Evolutionary conservation across 2,329 filamentous ascomycete genomes (phyloP).

Genomic region (Ophiostoma sp.): DNA sequence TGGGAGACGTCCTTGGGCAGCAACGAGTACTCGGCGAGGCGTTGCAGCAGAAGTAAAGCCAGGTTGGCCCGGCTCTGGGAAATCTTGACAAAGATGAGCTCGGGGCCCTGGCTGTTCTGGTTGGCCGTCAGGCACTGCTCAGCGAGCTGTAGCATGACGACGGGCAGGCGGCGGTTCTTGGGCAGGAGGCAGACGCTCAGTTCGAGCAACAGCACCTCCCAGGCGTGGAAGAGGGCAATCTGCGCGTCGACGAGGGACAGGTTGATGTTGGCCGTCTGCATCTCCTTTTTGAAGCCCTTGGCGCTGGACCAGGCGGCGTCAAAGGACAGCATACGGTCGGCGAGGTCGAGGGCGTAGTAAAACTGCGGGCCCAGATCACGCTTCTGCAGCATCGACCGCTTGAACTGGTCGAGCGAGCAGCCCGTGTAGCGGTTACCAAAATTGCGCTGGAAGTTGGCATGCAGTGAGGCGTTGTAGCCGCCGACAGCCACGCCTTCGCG

Average conservation of each 20-base stretch:
- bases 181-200: conserved; percentile 66
- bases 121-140: conserved; percentile 79
- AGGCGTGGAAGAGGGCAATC: conserved; percentile 80
- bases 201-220: conserved; percentile 85
- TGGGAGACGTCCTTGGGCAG: conserved; percentile 53
- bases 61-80: conserved; percentile 76
- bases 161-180: conserved; percentile 50
- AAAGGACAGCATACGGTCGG: conserved; percentile 72
- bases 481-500: conserved; percentile 74
- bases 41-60: conserved; percentile 78
- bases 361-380: conserved; percentile 72
- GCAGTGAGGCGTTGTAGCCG: conserved; percentile 83
- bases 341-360: conserved; percentile 79
- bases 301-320: conserved; percentile 74
- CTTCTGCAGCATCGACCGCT: conserved; percentile 67
- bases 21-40: conserved; percentile 63
- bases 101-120: conserved; percentile 64
- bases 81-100: conserved; percentile 78
- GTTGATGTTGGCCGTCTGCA: conserved; percentile 85
- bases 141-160: conserved; percentile 66
- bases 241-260: conserved; percentile 90
- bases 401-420: conserved; percentile 75
- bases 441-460: conserved; percentile 81
- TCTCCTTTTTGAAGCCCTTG: conserved; percentile 73
- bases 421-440: conserved; percentile 75